Percentiles rank a stretch among this genome's conserved stretches.
These are phyloP conservation scores for Talaromyces marneffei DNA, from an alignment of 2,329 filamentous ascomycete species.

Conservation along the genomic window DNA sequence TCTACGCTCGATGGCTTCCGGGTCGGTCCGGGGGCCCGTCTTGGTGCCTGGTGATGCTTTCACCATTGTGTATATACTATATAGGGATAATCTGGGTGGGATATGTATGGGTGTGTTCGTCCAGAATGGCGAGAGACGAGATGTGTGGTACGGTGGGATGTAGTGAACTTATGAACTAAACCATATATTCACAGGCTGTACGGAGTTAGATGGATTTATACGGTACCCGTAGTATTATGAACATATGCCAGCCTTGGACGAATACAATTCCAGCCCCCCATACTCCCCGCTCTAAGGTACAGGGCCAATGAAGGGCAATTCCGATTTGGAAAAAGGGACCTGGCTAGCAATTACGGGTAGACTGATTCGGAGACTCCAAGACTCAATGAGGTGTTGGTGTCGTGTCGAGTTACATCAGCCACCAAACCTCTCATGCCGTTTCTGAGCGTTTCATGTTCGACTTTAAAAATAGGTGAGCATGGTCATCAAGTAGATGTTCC, in stretches of 20 bases:
- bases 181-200: not conserved
- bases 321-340: not conserved
- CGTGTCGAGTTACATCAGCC: slow-evolving; percentile 12
- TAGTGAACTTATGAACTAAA: slow-evolving; percentile 3
- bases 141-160: not conserved
- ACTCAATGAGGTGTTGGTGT: not conserved
- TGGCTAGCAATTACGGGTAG: not conserved
- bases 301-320: not conserved
- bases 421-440: not conserved
- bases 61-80: slow-evolving; percentile 2
- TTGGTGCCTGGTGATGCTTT: slow-evolving; percentile 5
- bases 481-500: slow-evolving; percentile 2
- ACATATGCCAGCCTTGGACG: slow-evolving; percentile 1
- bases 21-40: slow-evolving; percentile 10
- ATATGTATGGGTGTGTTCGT: not conserved
- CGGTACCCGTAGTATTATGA: slow-evolving; percentile 1
- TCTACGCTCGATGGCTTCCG: slow-evolving; percentile 13
- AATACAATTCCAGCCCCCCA: slow-evolving; percentile 7
- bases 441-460: slow-evolving; percentile 7
- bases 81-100: not conserved
- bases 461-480: not conserved
- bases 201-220: slow-evolving; percentile 1
- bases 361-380: not conserved
- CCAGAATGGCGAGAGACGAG: not conserved
- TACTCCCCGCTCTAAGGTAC: not conserved